Conservation (phyloP, 2,329 filamentous ascomycete genomes). For the Cladosporium colombiae region DNA sequence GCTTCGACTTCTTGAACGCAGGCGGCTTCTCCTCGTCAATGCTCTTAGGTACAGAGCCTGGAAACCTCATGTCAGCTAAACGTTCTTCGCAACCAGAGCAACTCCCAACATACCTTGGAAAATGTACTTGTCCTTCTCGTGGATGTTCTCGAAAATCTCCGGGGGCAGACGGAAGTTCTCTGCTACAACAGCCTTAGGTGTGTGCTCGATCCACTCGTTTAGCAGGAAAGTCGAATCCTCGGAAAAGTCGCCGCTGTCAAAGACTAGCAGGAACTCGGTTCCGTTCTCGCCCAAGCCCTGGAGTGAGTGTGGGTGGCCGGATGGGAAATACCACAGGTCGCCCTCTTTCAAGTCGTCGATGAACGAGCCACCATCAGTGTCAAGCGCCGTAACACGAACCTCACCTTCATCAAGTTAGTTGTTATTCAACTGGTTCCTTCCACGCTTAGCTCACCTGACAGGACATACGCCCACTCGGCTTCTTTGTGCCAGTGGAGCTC, state of each 20-base stretch:
- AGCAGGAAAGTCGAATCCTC: conserved; percentile 71
- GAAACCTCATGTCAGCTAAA: neutral
- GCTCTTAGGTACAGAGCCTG: conserved; percentile 59
- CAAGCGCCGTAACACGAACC: conserved; percentile 71
- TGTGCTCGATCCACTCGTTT: conserved; percentile 73
- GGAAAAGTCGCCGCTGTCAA: conserved; percentile 60
- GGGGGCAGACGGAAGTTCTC: conserved; percentile 75
- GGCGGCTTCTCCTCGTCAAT: conserved; percentile 66
- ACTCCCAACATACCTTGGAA: conserved; percentile 56
- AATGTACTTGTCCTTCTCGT: conserved; percentile 71
- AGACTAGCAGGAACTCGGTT: conserved; percentile 64
- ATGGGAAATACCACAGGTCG: conserved; percentile 80
- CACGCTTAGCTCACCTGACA: conserved; percentile 37
- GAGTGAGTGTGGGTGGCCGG: conserved; percentile 74
- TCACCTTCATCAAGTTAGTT: conserved; percentile 47
- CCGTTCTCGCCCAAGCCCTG: conserved; percentile 70
- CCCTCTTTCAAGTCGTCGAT: conserved; percentile 75
- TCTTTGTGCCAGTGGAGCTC: conserved; percentile 82
- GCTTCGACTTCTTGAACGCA: conserved; percentile 66
- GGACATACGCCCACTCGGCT: conserved; percentile 75
- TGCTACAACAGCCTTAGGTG: conserved; percentile 68
- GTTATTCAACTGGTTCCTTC: neutral
- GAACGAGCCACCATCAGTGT: conserved; percentile 74
- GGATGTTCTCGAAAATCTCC: conserved; percentile 69
- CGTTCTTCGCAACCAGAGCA: neutral